Base-by-base conservation (phyloP, 805 yeast species). In the Candida easanensis region DNA sequence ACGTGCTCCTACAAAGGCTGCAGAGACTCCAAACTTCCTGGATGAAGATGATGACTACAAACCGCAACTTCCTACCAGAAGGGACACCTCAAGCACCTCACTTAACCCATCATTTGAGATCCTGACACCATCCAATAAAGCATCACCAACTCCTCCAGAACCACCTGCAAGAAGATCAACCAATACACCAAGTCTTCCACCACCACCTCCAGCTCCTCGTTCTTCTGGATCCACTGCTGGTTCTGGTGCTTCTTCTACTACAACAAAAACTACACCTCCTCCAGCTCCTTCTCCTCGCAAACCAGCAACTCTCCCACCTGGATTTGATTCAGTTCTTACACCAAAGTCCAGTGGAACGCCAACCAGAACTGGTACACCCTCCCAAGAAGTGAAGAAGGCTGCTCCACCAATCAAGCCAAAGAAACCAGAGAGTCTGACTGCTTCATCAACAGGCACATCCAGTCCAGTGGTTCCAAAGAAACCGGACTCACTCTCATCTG, bases 291-390 rank as follows among this genome's bases (percentile, higher is more conserved):
- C 58, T 7, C 56, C 68, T 17, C 55, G 67, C 34, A 63, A 60
- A 39, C 41, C 55, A 26, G 45, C 51, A 14, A 21, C 48, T 1
- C 54, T 65, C 5, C 72, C 72, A 22, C 73, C 72, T 7, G 71
- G 72, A 0, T 66, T 50, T 35, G 65, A 58, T 19, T 28, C 57
- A 4, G 49, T 68, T 7, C 45, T 69, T 34, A 61, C 63, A 4
- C 71, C 71, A 20, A 65, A 52, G 46, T 63, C 60, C 5, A 52
- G 58, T 15, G 47, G 56, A 2, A 43, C 52, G 13, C 57, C 54
- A 31, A 39, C 57, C 4, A 48, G 51, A 30, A 13, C 54, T 27
- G 27, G 34, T 34, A 55, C 43, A 16, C 49, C 38, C 22, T 15
- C 16, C 6, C 16, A 13, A n/a, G 31, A 27, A n/a, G 13, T 4